A percentile compares a stretch with the other conserved stretches of the same genome.
Evolutionary conservation across 768 basidiomycete genomes (phyloP).

Genomic region (Steccherinum ochraceum): DNA sequence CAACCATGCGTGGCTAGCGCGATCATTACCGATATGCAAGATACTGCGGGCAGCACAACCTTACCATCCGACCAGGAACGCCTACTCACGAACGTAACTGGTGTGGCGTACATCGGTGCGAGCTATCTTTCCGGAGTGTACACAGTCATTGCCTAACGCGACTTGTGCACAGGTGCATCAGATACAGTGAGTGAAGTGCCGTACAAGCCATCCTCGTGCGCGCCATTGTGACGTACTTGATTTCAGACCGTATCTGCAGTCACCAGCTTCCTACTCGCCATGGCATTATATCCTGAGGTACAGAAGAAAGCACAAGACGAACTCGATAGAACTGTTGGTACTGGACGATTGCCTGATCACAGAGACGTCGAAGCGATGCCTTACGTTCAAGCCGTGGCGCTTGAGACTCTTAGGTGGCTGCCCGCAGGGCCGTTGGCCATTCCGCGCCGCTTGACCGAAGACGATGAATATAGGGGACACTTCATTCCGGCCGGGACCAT

Average conservation of each 20-base stretch:
- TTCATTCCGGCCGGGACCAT: conserved; percentile 21
- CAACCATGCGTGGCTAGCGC: too few relatives aligned
- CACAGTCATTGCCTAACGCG: too few relatives aligned
- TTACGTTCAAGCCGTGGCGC: conserved; percentile 3
- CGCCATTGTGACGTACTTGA: too few relatives aligned
- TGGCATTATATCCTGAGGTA: conserved; percentile 4
- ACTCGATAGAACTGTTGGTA: conserved; percentile 3
- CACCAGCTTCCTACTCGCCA: conserved; percentile 4
- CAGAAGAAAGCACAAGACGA: conserved; percentile 7
- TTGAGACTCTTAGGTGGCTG: conserved; percentile 6
- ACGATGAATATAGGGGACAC: conserved; percentile 21
- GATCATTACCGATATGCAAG: too few relatives aligned
- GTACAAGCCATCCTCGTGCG: too few relatives aligned
- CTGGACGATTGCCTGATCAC: conserved; percentile 1
- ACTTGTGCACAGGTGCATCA: too few relatives aligned
- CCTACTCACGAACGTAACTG: neutral
- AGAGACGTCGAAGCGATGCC: conserved; percentile 4
- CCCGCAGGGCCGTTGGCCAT: conserved; percentile 2
- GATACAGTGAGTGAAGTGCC: too few relatives aligned
- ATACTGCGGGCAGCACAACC: too few relatives aligned
- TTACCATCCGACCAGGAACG: too few relatives aligned
- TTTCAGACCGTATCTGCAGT: conserved; percentile 4
- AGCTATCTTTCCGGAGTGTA: too few relatives aligned
- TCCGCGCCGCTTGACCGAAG: conserved; percentile 5
- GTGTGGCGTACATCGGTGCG: conserved; percentile 2